phyloP scores from a whole-genome alignment of 306 rosid genomes.

The Corylus americana region DNA sequence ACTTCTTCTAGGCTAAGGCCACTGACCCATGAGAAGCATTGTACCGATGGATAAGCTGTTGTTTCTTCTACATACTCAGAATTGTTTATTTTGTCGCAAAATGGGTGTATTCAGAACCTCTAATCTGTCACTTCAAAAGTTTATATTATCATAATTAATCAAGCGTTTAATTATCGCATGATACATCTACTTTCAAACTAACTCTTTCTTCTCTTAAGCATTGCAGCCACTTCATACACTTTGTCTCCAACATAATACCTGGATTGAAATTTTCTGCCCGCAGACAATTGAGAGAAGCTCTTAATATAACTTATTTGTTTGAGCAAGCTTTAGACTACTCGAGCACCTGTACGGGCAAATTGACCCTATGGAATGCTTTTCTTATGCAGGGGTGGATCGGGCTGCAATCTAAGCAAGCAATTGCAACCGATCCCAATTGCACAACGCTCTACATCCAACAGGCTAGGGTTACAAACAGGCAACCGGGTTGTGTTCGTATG shows the following conservation, averaged over 20 bases:
- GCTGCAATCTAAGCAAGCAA: no score
- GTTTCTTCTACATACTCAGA: constrained; percentile 6
- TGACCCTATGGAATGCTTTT: no score
- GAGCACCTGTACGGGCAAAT: no score
- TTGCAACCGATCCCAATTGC: not conserved
- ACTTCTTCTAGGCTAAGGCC: constrained; percentile 39
- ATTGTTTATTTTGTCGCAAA: constrained; percentile 35
- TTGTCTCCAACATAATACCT: not conserved
- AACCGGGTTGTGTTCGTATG: not conserved
- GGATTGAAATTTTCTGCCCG: no score
- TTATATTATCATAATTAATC: constrained; percentile 18
- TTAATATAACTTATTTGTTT: no score
- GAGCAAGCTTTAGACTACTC: no score
- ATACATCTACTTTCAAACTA: constrained; percentile 18
- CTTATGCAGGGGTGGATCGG: no score
- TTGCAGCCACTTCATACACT: not conserved
- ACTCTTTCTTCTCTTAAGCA: not conserved
- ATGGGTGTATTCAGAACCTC: constrained; percentile 29
- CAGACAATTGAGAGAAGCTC: no score
- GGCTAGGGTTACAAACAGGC: no score
- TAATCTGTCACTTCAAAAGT: constrained; percentile 19
- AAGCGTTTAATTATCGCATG: constrained; percentile 7
- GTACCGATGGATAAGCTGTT: constrained; percentile 31
- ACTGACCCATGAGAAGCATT: constrained; percentile 15
- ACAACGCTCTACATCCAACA: not conserved